phyloP scores from a whole-genome alignment of 2,329 filamentous ascomycete species.

The Pseudopithomyces chartarum region DNA sequence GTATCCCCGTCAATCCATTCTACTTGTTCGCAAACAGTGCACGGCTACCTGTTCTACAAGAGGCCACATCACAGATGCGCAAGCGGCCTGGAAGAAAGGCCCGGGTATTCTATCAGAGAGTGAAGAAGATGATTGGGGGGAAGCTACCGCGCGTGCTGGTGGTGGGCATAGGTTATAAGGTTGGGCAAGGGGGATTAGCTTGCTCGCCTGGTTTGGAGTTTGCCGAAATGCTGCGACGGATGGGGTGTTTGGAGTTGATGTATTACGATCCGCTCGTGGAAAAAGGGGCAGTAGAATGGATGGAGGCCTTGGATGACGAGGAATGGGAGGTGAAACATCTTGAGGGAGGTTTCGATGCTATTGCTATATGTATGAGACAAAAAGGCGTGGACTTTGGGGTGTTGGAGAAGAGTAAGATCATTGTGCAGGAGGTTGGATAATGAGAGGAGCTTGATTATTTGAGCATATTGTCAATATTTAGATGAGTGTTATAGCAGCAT shows the following conservation, averaged over 20 bases:
- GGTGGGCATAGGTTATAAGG: constrained; percentile 6
- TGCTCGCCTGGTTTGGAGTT: constrained; percentile 2
- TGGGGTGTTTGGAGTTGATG: constrained; percentile 3
- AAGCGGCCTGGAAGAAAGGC: constrained; percentile 1
- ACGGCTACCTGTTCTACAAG: constrained; percentile 1
- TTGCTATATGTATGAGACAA: constrained; percentile 6
- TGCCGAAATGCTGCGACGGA: neutral
- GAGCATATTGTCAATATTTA: no score
- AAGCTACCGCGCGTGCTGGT: constrained; percentile 1
- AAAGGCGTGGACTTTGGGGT: neutral
- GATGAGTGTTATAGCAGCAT: neutral
- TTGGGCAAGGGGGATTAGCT: neutral
- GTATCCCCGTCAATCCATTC: constrained; percentile 60
- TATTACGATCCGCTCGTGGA: constrained; percentile 5
- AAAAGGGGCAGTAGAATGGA: neutral
- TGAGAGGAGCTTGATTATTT: no score
- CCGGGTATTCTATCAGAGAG: neutral
- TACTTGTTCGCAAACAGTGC: constrained; percentile 8
- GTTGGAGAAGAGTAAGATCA: neutral
- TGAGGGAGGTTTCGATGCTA: neutral
- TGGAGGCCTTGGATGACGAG: no score
- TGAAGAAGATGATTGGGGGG: neutral
- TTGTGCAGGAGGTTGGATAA: constrained; percentile 7
- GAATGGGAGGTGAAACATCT: no score
- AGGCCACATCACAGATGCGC: constrained; percentile 1